phyloP scores from a whole-genome alignment of 371 early-diverging fungal genomes.

The Choanephora cucurbitarum region DNA sequence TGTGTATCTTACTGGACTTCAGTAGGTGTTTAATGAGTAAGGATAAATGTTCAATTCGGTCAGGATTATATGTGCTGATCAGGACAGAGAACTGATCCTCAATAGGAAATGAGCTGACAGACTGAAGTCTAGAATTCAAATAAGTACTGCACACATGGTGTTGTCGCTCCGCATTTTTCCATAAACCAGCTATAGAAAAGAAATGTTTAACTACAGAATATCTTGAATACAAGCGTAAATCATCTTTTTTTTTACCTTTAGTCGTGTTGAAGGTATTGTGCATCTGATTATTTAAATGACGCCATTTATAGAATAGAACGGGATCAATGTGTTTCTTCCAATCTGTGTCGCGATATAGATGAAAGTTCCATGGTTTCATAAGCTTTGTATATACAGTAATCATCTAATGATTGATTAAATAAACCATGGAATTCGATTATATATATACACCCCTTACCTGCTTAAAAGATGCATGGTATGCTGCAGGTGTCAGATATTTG shows the following conservation, averaged over 20 bases:
- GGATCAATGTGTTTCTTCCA: constrained; percentile 35
- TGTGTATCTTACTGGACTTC: constrained; percentile 29
- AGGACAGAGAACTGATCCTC: constrained; percentile 46
- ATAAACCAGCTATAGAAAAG: background rate
- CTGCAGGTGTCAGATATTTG: constrained; percentile 1
- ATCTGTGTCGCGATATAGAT: constrained; percentile 25
- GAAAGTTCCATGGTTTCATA: constrained; percentile 43
- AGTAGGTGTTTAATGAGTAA: constrained; percentile 37
- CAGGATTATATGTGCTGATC: constrained; percentile 51
- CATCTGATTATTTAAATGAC: constrained; percentile 20
- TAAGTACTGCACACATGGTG: constrained; percentile 17
- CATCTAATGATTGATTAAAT: constrained; percentile 12
- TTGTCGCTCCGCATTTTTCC: constrained; percentile 22
- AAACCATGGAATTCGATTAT: no score
- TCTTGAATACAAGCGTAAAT: no score
- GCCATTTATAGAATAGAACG: constrained; percentile 36
- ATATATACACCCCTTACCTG: background rate
- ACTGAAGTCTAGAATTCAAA: background rate
- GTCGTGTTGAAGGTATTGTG: constrained; percentile 7
- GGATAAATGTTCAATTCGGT: constrained; percentile 43
- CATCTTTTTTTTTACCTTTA: constrained; percentile 4
- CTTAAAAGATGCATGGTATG: background rate
- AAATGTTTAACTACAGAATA: no score
- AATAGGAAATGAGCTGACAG: constrained; percentile 18
- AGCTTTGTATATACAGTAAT: constrained; percentile 20